Evolutionary conservation across 306 rosid species (phyloP).

Genomic region (Lablab purpureus): DNA sequence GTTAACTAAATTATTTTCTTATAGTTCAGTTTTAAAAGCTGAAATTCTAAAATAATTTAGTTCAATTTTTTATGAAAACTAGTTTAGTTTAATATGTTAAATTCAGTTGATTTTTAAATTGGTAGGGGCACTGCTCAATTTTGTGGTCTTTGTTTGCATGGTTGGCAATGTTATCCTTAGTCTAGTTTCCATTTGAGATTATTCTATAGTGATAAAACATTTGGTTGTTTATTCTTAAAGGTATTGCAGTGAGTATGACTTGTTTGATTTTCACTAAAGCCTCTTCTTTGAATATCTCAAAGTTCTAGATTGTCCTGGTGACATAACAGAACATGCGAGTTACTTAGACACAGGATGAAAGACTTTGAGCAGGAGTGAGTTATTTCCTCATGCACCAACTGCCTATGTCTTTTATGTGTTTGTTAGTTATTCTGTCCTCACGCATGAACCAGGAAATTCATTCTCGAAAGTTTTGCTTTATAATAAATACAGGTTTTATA

Average conservation of each 20-base stretch:
- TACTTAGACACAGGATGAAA: not conserved
- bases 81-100: too few species aligned
- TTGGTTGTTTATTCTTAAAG: too few species aligned
- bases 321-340: not conserved
- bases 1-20: too few species aligned
- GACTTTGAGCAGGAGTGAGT: not conserved
- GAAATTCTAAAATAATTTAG: too few species aligned
- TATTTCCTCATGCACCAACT: too few species aligned
- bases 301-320: not conserved
- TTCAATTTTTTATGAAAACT: too few species aligned
- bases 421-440: not conserved
- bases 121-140: conserved; percentile 96
- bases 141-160: conserved; percentile 94
- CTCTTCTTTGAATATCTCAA: conserved; percentile 16
- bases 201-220: conserved; percentile 72
- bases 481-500: not conserved
- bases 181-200: conserved; percentile 65
- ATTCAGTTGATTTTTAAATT: conserved; percentile 43
- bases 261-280: not conserved
- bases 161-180: conserved; percentile 85
- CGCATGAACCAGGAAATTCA: not conserved
- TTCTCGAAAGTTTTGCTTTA: not conserved
- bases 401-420: too few species aligned
- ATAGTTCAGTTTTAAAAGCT: too few species aligned
- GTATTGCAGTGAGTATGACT: too few species aligned